phyloP scores from a whole-genome alignment of 306 rosid species.

The Vigna hirtella region DNA sequence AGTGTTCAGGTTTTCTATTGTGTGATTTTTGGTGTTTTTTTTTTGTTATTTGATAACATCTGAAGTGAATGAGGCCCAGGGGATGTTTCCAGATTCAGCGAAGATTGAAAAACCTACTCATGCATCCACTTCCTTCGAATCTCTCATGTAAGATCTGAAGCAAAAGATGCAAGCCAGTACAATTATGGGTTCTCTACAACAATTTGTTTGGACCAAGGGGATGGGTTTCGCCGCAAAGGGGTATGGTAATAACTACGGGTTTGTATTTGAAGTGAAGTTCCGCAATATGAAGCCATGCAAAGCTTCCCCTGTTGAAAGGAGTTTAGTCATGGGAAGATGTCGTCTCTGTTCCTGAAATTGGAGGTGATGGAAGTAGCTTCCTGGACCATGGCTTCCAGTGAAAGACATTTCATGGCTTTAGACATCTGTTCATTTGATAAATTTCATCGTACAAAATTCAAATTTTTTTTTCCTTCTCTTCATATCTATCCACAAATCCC shows the following conservation, averaged over 20 bases:
- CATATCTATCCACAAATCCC: neutral
- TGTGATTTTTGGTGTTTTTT: slow-evolving; percentile 7
- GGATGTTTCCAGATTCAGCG: slow-evolving; percentile 46
- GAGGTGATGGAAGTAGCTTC: too few species aligned
- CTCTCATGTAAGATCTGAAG: too few species aligned
- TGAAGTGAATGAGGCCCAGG: slow-evolving; percentile 53
- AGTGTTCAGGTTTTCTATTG: neutral
- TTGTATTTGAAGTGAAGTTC: too few species aligned
- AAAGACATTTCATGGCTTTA: slow-evolving; percentile 1
- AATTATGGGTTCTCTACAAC: too few species aligned
- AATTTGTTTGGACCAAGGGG: too few species aligned
- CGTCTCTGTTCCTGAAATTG: too few species aligned
- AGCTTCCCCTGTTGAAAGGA: too few species aligned
- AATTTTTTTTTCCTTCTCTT: neutral
- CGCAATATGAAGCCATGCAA: too few species aligned
- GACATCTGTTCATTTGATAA: neutral
- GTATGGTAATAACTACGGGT: too few species aligned
- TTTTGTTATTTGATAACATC: slow-evolving; percentile 40
- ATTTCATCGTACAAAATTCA: neutral
- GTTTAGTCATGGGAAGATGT: too few species aligned
- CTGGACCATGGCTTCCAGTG: neutral
- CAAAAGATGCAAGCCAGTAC: too few species aligned
- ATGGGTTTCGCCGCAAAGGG: too few species aligned
- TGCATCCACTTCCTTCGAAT: slow-evolving; percentile 31
- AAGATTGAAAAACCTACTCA: slow-evolving; percentile 44